Evolutionary conservation across 192 early-diverging fungal species (phyloP), one percentile per base, ranked within the genome.

Genomic region (Jimgerdemannia lactiflua): DNA sequence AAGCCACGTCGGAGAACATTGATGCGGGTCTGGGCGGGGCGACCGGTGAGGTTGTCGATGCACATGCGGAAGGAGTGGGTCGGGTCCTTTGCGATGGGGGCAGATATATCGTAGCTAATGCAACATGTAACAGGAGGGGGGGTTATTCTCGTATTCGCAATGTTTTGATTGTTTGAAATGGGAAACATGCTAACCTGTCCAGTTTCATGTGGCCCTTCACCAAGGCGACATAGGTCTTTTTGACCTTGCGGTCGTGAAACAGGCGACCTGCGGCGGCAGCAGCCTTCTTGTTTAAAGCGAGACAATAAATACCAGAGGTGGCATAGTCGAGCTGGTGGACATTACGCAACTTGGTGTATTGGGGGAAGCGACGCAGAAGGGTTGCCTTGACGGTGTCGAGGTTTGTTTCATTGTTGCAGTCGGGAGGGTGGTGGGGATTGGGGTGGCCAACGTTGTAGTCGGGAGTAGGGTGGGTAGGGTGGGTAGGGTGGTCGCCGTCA

Each of bases 241-340:
- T 43, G 3, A 82, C 80, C 65, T 42, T 39, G 70, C 83, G 42
- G 73, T 75, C 73, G 42, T 66, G 39, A 69, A 84, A 84, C 29
- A 81, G 65, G 18, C 59, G 42, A 70, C 70, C 66, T 43, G 75
- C 83, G 41, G 63, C 41, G 9, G 71, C 73, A 4, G 83, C 83
- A 41, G 80, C 74, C 59, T 77, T 69, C 70, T 76, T 71, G 39
- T 65, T 82, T 43, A 82, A 64, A 17, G 80, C 83, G 4, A 84
- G 59, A 39, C 79, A 71, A 54, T 77, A 84, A 4, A 81, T 71
- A 7, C 83, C 83, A 4, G 83, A 84, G 17, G 83, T 84, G 10
- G 83, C 77, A 67, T 81, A 81, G 68, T 84, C 83, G 11, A 84
- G 39, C 63, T 84, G 83, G 70, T 84, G 83, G 7, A 82, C 77